A percentile compares a stretch with the other conserved stretches of the same genome.
Conservation (phyloP, 148 eudicot genomes). For the Rhododendron kiyosumense region DNA sequence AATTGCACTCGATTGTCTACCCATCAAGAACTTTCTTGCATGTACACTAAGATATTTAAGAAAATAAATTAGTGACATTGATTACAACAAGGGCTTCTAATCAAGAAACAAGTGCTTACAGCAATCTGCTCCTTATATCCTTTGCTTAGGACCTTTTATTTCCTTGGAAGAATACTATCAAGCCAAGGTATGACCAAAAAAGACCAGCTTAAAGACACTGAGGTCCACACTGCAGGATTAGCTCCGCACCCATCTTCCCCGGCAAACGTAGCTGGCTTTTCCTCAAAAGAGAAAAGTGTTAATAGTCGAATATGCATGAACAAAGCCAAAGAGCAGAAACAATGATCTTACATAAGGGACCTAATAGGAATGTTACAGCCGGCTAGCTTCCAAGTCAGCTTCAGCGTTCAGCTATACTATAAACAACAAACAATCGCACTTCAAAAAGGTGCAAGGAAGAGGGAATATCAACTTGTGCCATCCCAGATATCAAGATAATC, state of each 20-base stretch:
- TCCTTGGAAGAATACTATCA: not conserved
- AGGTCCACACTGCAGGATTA: not conserved
- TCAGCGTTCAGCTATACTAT: slow-evolving; percentile 1
- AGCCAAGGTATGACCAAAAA: not conserved
- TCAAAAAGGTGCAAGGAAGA: not conserved
- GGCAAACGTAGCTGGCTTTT: not conserved
- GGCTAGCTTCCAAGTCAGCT: not conserved
- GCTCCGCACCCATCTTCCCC: not conserved
- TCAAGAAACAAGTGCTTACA: not conserved
- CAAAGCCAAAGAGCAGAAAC: not conserved
- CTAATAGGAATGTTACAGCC: not conserved
- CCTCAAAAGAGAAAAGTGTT: not conserved
- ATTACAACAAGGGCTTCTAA: not conserved
- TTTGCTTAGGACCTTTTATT: not conserved
- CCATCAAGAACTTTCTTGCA: not conserved
- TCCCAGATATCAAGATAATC: slow-evolving; percentile 51
- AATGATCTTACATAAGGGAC: not conserved
- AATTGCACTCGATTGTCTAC: too few species aligned
- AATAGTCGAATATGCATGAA: not conserved
- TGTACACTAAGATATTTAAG: not conserved
- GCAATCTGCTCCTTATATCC: not conserved
- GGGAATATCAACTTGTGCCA: slow-evolving; percentile 19
- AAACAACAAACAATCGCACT: not conserved
- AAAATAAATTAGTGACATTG: not conserved
- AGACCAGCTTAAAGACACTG: not conserved